Percentiles rank a stretch among this genome's conserved stretches.
Conservation (phyloP, 495 filamentous ascomycete species). For the Thermochaetoides thermophila region DNA sequence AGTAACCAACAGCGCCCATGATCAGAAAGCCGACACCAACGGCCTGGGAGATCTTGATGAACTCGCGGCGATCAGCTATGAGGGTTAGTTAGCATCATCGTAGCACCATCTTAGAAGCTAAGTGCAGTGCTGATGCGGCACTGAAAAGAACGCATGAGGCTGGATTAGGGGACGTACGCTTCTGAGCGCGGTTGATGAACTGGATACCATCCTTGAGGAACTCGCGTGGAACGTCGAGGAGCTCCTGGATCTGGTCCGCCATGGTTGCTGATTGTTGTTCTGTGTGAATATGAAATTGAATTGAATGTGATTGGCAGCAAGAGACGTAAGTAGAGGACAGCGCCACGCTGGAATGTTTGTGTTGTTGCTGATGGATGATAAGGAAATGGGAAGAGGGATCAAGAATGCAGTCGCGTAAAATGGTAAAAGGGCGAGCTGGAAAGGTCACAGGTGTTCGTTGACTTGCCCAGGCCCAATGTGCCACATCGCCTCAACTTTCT, state of each 20-base stretch:
- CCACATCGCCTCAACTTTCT: conserved; percentile 12
- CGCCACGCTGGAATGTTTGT: not conserved
- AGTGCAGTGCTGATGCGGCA: not conserved
- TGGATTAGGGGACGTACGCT: conserved; percentile 48
- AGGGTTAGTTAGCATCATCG: conserved; percentile 5
- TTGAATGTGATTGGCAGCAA: not conserved
- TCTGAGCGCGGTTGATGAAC: conserved; percentile 74
- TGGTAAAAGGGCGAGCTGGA: conserved; percentile 10
- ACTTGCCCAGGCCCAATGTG: conserved; percentile 5
- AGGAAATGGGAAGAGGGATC: conserved; percentile 2
- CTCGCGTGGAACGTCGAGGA: conserved; percentile 68
- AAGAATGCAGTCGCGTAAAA: conserved; percentile 8
- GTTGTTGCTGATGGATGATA: not conserved
- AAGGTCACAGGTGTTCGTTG: conserved; percentile 1
- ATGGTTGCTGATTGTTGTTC: conserved; percentile 25
- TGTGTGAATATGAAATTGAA: too few relatives aligned
- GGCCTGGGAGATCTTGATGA: conserved; percentile 89
- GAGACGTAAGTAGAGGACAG: not conserved
- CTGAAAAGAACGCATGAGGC: too few relatives aligned
- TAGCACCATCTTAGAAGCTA: conserved; percentile 4
- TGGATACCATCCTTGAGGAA: conserved; percentile 69
- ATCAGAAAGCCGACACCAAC: conserved; percentile 53
- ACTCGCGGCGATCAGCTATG: conserved; percentile 62
- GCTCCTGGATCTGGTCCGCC: conserved; percentile 66
- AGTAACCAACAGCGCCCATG: conserved; percentile 55